A percentile compares a stretch with the other conserved stretches of the same genome.
Evolutionary conservation across 768 basidiomycete genomes (phyloP).

Genomic region (Tulasnella sp.): DNA sequence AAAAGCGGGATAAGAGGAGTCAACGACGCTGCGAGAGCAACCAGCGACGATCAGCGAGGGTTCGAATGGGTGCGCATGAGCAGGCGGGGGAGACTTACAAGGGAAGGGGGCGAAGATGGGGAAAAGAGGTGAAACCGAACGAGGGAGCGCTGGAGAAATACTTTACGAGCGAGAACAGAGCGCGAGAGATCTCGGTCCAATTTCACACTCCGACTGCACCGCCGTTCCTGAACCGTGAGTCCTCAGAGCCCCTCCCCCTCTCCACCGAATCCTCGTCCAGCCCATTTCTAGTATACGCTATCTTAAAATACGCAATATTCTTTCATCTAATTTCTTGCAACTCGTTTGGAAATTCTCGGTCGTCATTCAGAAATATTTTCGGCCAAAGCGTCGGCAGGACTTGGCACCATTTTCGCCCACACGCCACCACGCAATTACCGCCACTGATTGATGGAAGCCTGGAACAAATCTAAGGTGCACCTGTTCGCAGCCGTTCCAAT

Average conservation of each 20-base stretch:
- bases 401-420: background rate
- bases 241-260: too few relatives aligned
- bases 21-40: background rate
- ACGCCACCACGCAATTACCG: background rate
- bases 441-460: background rate
- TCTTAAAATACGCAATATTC: background rate
- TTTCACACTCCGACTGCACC: background rate
- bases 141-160: constrained; percentile 6
- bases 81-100: constrained; percentile 6
- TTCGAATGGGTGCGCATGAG: background rate
- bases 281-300: background rate
- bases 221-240: background rate
- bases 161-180: background rate
- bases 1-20: background rate
- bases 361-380: background rate
- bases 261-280: too few relatives aligned
- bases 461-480: background rate
- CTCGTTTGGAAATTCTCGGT: background rate
- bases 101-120: constrained; percentile 8
- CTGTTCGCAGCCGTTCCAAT: background rate
- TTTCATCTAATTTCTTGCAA: background rate
- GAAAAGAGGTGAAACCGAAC: constrained; percentile 2
- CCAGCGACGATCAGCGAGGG: background rate
- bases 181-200: background rate
- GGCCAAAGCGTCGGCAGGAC: background rate